phyloP scores from a whole-genome alignment of 768 basidiomycete genomes.

The Pisolithus marmoratus region DNA sequence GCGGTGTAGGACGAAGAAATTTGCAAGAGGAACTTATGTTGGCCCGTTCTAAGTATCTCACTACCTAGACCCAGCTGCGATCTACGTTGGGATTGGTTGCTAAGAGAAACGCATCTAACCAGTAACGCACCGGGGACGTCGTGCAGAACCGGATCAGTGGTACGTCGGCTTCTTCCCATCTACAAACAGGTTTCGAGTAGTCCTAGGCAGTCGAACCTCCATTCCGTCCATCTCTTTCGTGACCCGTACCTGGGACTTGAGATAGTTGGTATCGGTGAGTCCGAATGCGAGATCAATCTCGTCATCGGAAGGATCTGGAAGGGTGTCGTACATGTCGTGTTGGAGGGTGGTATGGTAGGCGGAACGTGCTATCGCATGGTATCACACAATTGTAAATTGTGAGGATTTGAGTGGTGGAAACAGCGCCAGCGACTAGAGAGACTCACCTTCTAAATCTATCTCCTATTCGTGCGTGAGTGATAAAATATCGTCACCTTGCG shows the following conservation, averaged over 20 bases:
- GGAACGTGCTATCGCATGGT: too few species aligned
- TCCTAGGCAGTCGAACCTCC: conserved; percentile 76
- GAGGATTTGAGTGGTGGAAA: too few species aligned
- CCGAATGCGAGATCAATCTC: conserved; percentile 99
- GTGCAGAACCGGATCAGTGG: conserved; percentile 39
- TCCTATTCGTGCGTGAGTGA: too few species aligned
- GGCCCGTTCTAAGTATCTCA: conserved; percentile 53
- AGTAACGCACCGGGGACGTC: conserved; percentile 46
- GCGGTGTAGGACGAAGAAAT: conserved; percentile 1
- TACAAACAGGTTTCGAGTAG: conserved; percentile 96
- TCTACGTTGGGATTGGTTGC: conserved; percentile 9
- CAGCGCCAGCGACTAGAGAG: too few species aligned
- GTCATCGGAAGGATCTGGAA: conserved; percentile 94
- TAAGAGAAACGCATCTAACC: conserved; percentile 52
- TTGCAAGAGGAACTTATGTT: conserved; percentile 31
- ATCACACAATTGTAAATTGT: too few species aligned
- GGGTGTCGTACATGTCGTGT: too few species aligned
- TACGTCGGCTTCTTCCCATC: conserved; percentile 63
- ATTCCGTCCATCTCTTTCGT: conserved; percentile 82
- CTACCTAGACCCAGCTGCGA: conserved; percentile 47
- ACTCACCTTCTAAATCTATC: too few species aligned
- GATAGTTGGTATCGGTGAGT: conserved; percentile 83
- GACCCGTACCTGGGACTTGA: conserved; percentile 75
- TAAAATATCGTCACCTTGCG: too few species aligned
- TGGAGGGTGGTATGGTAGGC: too few species aligned